Evolutionary conservation across 106 monocot species (phyloP).

Genomic region (Platanthera zijinensis): DNA sequence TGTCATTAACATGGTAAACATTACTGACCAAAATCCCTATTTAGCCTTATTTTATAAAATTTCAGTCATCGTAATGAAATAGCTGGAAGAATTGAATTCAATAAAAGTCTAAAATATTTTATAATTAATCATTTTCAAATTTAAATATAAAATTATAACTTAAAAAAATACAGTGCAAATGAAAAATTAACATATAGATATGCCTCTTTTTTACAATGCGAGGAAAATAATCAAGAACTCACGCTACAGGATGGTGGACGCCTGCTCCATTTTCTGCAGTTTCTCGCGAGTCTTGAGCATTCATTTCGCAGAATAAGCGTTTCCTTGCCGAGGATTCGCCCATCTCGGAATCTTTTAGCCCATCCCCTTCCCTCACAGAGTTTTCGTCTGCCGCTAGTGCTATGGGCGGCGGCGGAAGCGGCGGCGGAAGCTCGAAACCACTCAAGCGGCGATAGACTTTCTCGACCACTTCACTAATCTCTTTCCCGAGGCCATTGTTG

Average conservation of each 20-base stretch:
- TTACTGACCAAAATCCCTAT: no score
- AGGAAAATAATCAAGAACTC: not conserved
- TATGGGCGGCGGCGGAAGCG: constrained; percentile 12
- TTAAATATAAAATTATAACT: no score
- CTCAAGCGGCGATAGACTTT: constrained; percentile 52
- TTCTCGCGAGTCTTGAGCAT: constrained; percentile 8
- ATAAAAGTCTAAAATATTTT: no score
- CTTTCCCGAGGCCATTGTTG: constrained; percentile 57
- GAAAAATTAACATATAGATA: no score
- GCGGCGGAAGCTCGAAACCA: constrained; percentile 30
- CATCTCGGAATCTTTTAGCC: constrained; percentile 19
- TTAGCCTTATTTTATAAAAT: no score
- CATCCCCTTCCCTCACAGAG: constrained; percentile 23
- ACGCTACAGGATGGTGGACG: constrained; percentile 9
- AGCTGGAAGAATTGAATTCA: no score
- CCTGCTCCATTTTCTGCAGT: constrained; percentile 10
- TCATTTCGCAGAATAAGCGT: constrained; percentile 34
- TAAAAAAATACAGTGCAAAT: no score
- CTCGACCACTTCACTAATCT: constrained; percentile 88
- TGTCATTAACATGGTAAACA: no score
- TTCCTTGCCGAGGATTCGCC: constrained; percentile 22
- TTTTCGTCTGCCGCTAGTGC: constrained; percentile 8
- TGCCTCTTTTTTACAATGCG: not conserved
- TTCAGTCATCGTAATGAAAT: no score
- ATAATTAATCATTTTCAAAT: no score